These are phyloP conservation scores for Wickerhamomyces alni DNA, from an alignment of 805 yeast genomes.

Conservation along the genomic window DNA sequence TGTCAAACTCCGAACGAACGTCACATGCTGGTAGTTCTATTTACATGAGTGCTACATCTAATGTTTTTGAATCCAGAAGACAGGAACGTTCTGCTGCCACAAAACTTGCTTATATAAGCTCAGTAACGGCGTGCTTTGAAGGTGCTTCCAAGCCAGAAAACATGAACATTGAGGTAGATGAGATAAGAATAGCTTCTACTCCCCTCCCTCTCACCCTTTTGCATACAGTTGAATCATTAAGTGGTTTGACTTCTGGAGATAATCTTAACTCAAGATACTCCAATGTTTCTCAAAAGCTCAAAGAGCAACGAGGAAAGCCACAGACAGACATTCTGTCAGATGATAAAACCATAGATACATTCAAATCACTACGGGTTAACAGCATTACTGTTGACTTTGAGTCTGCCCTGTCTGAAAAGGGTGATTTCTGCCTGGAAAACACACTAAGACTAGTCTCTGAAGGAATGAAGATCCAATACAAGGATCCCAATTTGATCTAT, in stretches of 20 bases:
- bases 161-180: constrained; percentile 29
- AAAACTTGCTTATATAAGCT: constrained; percentile 24
- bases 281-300: constrained; percentile 7
- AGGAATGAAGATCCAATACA: constrained; percentile 37
- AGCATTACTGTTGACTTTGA: constrained; percentile 37
- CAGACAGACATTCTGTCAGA: neutral
- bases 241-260: constrained; percentile 7
- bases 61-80: constrained; percentile 28
- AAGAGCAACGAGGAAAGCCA: neutral
- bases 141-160: constrained; percentile 34
- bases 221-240: constrained; percentile 22
- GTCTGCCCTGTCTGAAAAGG: constrained; percentile 37
- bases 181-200: constrained; percentile 32
- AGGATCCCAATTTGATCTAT: constrained; percentile 33
- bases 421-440: constrained; percentile 34
- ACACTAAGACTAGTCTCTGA: constrained; percentile 23
- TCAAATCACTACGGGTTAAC: constrained; percentile 34
- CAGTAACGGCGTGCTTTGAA: constrained; percentile 37
- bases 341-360: constrained; percentile 11
- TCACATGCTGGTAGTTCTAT: constrained; percentile 53
- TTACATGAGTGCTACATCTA: constrained; percentile 77
- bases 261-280: constrained; percentile 6
- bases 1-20: constrained; percentile 7
- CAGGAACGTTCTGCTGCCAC: constrained; percentile 8
- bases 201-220: constrained; percentile 27